Evolutionary conservation across 805 yeast species (phyloP), one percentile per base, ranked within the genome.

Genomic region (Wickerhamiella slavikovae): DNA sequence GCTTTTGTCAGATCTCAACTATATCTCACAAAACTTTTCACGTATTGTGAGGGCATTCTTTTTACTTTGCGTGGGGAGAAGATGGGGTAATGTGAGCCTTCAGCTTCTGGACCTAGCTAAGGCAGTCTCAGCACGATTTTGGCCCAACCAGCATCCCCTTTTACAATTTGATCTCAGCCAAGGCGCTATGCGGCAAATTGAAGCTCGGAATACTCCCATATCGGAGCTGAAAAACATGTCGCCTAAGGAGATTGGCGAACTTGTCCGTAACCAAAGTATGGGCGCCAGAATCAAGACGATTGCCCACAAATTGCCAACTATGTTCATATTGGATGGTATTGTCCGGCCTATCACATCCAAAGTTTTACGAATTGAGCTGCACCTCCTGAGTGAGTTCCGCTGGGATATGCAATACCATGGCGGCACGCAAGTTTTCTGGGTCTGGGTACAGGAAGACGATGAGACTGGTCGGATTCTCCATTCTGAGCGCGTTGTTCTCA

Each of bases 1-100:
- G 0, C 56, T 89, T 34, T 58, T 67, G 2, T 79, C 95, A 0
- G 98, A 89, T 50, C 62, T 78, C 28, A 76, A 79, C 37, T 89
- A 89, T 48, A 92, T 89, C 33, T 95, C 96, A 1, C 98, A 89
- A 44, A 89, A 89, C 44, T 66, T 95, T 3, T 80, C 85, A 1
- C 71, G 99, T 58, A 85, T 89, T 20, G 69, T 93, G 39, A 66
- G 96, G 16, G 94, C 98, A 0, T 57, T 91, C 28, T 82, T 89
- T 41, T 54, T 83, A 37, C 70, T 89, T 36, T 91, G 93, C 22
- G 57, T 89, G 21, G 77, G 79, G 44, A 60, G 98, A 40, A 60
- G 91, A 34, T 89, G 99, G 99, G 94, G 96, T 1, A 49, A 55
- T 5, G 70, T 82, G 36, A 63, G 89, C 29, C 66, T 70, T 32